These are phyloP conservation scores for Metschnikowia aberdeeniae DNA, from an alignment of 805 yeast genomes.

Conservation along the genomic window DNA sequence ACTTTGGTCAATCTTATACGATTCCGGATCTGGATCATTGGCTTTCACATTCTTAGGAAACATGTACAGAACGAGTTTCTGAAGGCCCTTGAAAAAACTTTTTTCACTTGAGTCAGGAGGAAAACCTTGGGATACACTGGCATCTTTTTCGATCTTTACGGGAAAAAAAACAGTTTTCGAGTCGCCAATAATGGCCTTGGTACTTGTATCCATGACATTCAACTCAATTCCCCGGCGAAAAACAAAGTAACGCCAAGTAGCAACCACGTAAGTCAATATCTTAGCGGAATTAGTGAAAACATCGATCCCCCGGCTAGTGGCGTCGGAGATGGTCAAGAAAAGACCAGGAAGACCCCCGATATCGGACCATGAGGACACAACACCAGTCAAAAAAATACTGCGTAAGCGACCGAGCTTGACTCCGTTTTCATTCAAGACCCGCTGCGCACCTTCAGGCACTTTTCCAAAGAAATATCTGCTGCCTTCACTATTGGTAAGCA, in stretches of 20 bases:
- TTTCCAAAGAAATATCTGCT: constrained; percentile 68
- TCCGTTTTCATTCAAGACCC: constrained; percentile 61
- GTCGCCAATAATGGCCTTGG: constrained; percentile 30
- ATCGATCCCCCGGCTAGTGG: constrained; percentile 57
- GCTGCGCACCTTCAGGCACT: constrained; percentile 81
- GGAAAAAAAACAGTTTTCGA: constrained; percentile 38
- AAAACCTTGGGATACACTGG: not conserved
- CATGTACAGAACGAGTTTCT: constrained; percentile 47
- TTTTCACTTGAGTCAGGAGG: not conserved
- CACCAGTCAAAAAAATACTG: constrained; percentile 74
- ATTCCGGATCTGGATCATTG: constrained; percentile 34
- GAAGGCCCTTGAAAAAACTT: constrained; percentile 17
- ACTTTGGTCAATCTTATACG: constrained; percentile 35
- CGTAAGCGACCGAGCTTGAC: constrained; percentile 54
- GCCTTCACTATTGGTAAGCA: constrained; percentile 49
- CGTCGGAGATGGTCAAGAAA: constrained; percentile 75
- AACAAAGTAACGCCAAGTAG: constrained; percentile 85
- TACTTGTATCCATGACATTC: constrained; percentile 28
- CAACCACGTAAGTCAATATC: constrained; percentile 47
- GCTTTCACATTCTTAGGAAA: constrained; percentile 49
- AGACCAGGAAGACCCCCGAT: constrained; percentile 92
- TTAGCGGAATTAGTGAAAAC: constrained; percentile 43
- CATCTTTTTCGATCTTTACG: constrained; percentile 23
- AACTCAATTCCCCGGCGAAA: constrained; percentile 69
- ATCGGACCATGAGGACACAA: constrained; percentile 62